Evolutionary conservation across 345 rosid species (phyloP).

Genomic region (Eucalyptus erythrocorys): DNA sequence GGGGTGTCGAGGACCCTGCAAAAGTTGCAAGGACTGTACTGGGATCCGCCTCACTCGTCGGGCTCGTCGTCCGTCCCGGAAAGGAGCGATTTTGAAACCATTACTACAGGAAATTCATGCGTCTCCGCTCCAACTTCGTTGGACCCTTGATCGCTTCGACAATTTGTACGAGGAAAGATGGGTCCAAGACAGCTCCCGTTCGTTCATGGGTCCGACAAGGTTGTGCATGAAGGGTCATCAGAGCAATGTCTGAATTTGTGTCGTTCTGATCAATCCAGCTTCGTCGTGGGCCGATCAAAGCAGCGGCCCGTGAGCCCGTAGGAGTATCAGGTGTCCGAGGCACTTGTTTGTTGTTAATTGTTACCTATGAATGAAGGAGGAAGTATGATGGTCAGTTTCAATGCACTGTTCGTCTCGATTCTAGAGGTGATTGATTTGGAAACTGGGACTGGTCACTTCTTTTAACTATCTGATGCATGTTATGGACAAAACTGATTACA

Average conservation of each 20-base stretch:
- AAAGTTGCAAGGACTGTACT: background rate
- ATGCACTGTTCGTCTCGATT: too few species aligned
- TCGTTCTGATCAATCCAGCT: background rate
- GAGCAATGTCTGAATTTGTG: background rate
- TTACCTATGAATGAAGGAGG: too few species aligned
- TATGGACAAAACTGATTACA: too few species aligned
- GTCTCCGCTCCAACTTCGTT: background rate
- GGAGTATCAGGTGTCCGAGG: too few species aligned
- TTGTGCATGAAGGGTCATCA: background rate
- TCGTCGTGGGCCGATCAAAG: background rate
- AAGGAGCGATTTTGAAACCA: background rate
- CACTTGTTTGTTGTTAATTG: background rate
- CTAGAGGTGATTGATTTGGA: too few species aligned
- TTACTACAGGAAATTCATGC: background rate
- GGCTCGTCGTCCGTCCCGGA: background rate
- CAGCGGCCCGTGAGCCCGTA: background rate
- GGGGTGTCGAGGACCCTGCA: background rate
- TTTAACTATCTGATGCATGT: too few species aligned
- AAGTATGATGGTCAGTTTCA: too few species aligned
- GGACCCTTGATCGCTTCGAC: background rate
- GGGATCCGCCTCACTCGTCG: background rate
- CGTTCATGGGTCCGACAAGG: too few species aligned
- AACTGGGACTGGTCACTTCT: too few species aligned
- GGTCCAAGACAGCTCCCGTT: background rate
- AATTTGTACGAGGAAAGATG: background rate